Evolutionary conservation across 176 grass and related monocot species (phyloP).

Genomic region (Elaeis guineensis): DNA sequence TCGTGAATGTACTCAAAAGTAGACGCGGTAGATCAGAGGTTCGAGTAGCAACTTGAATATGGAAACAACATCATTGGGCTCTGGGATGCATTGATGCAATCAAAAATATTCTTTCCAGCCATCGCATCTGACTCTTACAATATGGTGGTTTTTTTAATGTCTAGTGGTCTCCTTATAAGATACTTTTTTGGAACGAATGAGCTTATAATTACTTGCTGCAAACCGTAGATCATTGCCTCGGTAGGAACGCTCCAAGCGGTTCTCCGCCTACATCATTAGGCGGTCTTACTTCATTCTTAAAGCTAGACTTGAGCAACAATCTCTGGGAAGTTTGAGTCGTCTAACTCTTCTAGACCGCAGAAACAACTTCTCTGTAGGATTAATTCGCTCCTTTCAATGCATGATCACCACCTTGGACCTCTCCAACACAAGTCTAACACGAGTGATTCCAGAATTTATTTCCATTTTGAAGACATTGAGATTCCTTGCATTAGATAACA

Average conservation of each 20-base stretch:
- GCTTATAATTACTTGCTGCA: too few relatives aligned
- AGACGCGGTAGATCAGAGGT: too few relatives aligned
- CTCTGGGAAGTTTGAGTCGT: slow-evolving; percentile 19
- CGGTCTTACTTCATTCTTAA: slow-evolving; percentile 47
- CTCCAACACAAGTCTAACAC: slow-evolving; percentile 30
- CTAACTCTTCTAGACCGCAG: slow-evolving; percentile 71
- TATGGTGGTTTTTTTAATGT: too few relatives aligned
- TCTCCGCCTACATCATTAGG: slow-evolving; percentile 58
- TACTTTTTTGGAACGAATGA: too few relatives aligned
- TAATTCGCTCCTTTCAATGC: slow-evolving; percentile 18
- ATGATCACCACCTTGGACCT: slow-evolving; percentile 73
- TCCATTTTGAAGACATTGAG: slow-evolving; percentile 36
- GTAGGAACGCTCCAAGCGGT: slow-evolving; percentile 24
- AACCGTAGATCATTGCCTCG: too few relatives aligned
- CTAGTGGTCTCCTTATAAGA: too few relatives aligned
- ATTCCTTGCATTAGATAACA: slow-evolving; percentile 76
- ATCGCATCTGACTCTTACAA: too few relatives aligned
- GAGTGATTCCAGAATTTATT: slow-evolving; percentile 50
- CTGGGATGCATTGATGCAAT: too few relatives aligned
- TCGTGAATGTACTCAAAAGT: too few relatives aligned
- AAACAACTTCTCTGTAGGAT: slow-evolving; percentile 68
- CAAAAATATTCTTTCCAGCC: too few relatives aligned
- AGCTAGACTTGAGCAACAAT: slow-evolving; percentile 84
- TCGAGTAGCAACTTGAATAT: too few relatives aligned
- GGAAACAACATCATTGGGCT: too few relatives aligned